Evolutionary conservation across 2,329 filamentous ascomycete genomes (phyloP), one percentile per base, ranked within the genome.

Genomic region (Stylonectria norvegica): DNA sequence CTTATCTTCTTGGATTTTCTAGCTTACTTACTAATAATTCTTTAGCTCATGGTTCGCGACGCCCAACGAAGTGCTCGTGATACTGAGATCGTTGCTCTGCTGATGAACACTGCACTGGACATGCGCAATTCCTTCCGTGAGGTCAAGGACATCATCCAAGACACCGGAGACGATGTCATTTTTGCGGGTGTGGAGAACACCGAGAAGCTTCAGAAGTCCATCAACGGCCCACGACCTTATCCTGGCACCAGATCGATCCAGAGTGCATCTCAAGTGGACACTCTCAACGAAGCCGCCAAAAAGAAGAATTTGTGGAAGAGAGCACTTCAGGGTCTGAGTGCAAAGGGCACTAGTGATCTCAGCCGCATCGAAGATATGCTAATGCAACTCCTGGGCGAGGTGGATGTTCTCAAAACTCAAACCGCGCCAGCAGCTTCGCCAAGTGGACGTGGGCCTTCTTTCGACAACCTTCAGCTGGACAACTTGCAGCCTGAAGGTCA

Each of bases 101-200:
- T 98, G 20, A 93, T 98, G 46, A 85, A 91, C 44, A 90, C 89
- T 39, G 91, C 93, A 4, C 85, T 93, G 10, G 93, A 98, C 66
- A 97, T 97, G 90, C 88, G 91, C 49, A 94, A 87, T 53, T 94
- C 89, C 1, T 95, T 97, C 60, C 88, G 95, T 51, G 90, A 95
- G 56, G 86, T 98, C 76, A 96, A 93, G 72, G 86, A 84, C 49
- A 85, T 95, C 58, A 85, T 98, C 46, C 85, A 86, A 35, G 86
- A 94, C 50, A 91, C 94, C 45, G 62, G 65, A 5, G 91, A 96
- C 58, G 87, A 88, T 43, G 78, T 89, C 57, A 86, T 97, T 57
- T 88, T 96, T 65, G 83, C 86, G 27, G 83, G 86, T 48, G 86
- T 87, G n/a, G 86, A 87, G 56, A 88, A 91, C 59, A 91, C 91